Evolutionary conservation across 257 asterid species (phyloP).

Genomic region (Mitragyna speciosa): DNA sequence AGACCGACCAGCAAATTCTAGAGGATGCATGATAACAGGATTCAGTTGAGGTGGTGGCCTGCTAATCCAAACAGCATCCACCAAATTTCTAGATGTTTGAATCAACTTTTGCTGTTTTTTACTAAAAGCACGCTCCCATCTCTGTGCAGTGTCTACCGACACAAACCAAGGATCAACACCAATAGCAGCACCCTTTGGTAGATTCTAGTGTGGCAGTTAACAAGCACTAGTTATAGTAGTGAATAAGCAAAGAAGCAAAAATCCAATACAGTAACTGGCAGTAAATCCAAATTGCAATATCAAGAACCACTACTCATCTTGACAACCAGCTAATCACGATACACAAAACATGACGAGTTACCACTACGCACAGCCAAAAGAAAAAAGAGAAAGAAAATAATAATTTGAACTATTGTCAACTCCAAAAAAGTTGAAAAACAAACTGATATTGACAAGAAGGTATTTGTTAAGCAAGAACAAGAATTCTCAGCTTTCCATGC

Average conservation of each 20-base stretch:
- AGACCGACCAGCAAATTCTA: slow-evolving; percentile 75
- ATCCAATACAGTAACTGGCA: not conserved
- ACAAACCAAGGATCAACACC: slow-evolving; percentile 97
- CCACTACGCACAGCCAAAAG: not conserved
- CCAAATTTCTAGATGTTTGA: slow-evolving; percentile 66
- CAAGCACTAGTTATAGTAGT: not conserved
- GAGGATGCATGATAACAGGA: slow-evolving; percentile 70
- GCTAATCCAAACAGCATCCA: slow-evolving; percentile 87
- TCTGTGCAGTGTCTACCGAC: slow-evolving; percentile 86
- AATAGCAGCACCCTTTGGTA: slow-evolving; percentile 65
- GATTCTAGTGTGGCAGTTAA: slow-evolving; percentile 51
- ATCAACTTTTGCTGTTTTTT: slow-evolving; percentile 76
- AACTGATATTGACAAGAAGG: not conserved
- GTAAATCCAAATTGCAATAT: not conserved
- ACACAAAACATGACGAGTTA: not conserved
- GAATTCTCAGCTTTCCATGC: not conserved
- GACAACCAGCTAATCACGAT: not conserved
- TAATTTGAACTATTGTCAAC: not conserved
- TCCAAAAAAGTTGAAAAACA: not conserved
- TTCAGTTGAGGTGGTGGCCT: slow-evolving; percentile 68
- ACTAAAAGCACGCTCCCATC: slow-evolving; percentile 74
- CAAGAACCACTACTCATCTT: not conserved
- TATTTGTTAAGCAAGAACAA: not conserved
- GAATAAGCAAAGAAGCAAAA: not conserved
- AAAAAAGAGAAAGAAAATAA: not conserved